Evolutionary conservation across 2,329 filamentous ascomycete species (phyloP).

Genomic region (Microcyclospora tardicrescens): DNA sequence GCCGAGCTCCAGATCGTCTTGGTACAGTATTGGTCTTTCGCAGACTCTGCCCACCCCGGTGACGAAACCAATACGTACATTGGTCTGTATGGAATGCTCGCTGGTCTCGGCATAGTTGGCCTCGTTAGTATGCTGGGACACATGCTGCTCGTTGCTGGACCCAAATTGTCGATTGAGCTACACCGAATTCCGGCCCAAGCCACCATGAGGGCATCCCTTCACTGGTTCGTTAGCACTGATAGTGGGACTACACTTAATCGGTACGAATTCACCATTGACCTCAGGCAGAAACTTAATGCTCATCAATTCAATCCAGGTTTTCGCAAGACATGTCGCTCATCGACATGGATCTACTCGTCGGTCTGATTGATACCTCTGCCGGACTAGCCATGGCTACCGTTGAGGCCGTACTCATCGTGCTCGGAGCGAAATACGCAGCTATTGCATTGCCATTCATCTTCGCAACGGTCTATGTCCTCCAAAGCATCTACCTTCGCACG

Average conservation of each 20-base stretch:
- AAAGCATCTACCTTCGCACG: constrained; percentile 35
- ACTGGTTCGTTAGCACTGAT: not conserved
- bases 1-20: too few relatives aligned
- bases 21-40: too few relatives aligned
- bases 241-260: not conserved
- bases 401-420: not conserved
- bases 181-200: too few relatives aligned
- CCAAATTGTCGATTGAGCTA: not conserved
- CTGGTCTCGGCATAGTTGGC: too few relatives aligned
- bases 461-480: constrained; percentile 50
- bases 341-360: constrained; percentile 27
- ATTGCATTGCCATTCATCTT: constrained; percentile 96
- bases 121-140: not conserved
- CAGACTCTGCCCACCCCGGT: too few relatives aligned
- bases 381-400: not conserved
- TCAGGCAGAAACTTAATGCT: not conserved
- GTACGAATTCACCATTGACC: not conserved
- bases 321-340: constrained; percentile 35
- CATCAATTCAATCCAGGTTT: constrained; percentile 27
- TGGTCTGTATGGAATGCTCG: too few relatives aligned
- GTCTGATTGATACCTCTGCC: constrained; percentile 1
- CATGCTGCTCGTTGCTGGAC: not conserved
- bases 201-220: too few relatives aligned
- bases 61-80: too few relatives aligned
- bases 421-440: constrained; percentile 34